These are phyloP conservation scores for Caryopteris hybrid DNA, from an alignment of 305 asterid species.

Conservation along the genomic window DNA sequence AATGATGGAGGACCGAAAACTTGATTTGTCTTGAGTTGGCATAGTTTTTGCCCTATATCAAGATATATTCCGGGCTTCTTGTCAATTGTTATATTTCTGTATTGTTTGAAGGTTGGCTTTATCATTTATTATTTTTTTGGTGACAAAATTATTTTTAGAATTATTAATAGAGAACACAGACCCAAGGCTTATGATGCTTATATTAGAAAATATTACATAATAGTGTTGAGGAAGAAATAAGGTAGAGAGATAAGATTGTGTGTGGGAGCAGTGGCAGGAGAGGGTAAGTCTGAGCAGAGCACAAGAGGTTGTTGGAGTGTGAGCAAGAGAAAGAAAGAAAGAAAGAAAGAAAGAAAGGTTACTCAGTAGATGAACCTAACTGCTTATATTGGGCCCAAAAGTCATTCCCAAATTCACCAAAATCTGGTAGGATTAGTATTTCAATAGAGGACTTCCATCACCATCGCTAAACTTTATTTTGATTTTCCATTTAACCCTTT, in stretches of 20 bases:
- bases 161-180: background rate
- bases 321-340: constrained; percentile 4
- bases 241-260: background rate
- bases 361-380: constrained; percentile 28
- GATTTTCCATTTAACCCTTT: background rate
- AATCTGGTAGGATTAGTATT: background rate
- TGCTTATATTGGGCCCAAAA: constrained; percentile 1
- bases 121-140: too few relatives aligned
- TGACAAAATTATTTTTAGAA: background rate
- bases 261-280: background rate
- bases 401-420: constrained; percentile 21
- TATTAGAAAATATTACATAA: background rate
- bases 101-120: background rate
- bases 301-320: background rate
- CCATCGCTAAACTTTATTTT: background rate
- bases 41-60: background rate
- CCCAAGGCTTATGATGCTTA: background rate
- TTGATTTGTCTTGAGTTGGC: background rate
- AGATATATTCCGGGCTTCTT: background rate
- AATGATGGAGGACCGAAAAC: background rate
- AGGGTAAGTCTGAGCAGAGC: too few relatives aligned
- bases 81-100: background rate
- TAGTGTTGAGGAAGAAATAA: too few relatives aligned
- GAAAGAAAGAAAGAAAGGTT: constrained; percentile 9
- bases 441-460: background rate